Percentiles rank a stretch among this genome's conserved stretches.
Evolutionary conservation across 192 early-diverging fungal species (phyloP).

Genomic region (Umbelopsis sp.): DNA sequence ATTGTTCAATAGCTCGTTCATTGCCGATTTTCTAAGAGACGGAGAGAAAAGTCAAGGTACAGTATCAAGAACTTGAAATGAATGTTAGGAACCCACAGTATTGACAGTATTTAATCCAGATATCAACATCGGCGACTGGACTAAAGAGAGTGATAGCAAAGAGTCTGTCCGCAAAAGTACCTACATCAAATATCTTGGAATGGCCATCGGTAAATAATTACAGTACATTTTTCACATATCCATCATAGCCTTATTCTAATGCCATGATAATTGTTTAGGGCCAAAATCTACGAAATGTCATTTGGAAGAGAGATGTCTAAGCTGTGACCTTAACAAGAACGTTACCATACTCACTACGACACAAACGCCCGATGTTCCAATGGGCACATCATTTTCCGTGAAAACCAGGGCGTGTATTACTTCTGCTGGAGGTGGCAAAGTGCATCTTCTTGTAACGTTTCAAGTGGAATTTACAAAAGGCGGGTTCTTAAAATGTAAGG

Average conservation of each 20-base stretch:
- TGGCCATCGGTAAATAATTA: slow-evolving; percentile 43
- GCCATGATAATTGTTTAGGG: slow-evolving; percentile 36
- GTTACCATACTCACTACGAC: slow-evolving; percentile 53
- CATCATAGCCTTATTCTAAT: slow-evolving; percentile 34
- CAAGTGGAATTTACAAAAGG: slow-evolving; percentile 57
- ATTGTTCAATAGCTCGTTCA: slow-evolving; percentile 54
- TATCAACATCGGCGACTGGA: slow-evolving; percentile 44
- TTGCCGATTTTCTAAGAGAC: slow-evolving; percentile 45
- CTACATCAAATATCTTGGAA: slow-evolving; percentile 45
- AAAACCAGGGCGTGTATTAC: slow-evolving; percentile 60
- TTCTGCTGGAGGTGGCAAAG: slow-evolving; percentile 47
- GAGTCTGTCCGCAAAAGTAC: slow-evolving; percentile 30
- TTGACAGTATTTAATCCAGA: slow-evolving; percentile 33
- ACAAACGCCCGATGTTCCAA: slow-evolving; percentile 60
- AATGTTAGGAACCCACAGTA: neutral
- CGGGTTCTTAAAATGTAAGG: slow-evolving; percentile 55
- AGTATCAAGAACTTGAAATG: slow-evolving; percentile 19
- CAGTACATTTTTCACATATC: slow-evolving; percentile 11
- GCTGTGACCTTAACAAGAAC: slow-evolving; percentile 51
- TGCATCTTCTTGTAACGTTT: slow-evolving; percentile 52
- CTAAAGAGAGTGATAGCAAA: slow-evolving; percentile 3
- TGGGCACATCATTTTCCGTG: slow-evolving; percentile 54
- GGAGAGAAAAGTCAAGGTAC: slow-evolving; percentile 54
- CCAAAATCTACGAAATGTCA: slow-evolving; percentile 60
- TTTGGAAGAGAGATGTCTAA: slow-evolving; percentile 49